Conservation (phyloP, 2,329 filamentous ascomycete genomes). For the Cercospora sp. region DNA sequence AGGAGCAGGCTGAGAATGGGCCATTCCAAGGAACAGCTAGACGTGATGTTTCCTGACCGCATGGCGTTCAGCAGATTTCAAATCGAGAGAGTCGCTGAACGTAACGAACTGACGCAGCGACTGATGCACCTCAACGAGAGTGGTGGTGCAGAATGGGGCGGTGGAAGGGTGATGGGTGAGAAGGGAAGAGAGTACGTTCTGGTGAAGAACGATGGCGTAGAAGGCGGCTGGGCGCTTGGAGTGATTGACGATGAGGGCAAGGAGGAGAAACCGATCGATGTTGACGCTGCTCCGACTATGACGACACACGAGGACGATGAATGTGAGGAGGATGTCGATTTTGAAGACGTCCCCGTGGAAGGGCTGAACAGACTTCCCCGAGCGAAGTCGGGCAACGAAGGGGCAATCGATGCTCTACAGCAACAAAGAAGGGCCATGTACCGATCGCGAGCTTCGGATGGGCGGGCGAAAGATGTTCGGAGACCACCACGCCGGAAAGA, state of each 20-base stretch:
- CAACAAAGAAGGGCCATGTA: conserved; percentile 52
- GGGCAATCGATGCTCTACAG: conserved; percentile 37
- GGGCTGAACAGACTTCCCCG: conserved; percentile 83
- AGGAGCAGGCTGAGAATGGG: conserved; percentile 91
- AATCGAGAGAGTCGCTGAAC: conserved; percentile 87
- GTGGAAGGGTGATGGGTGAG: conserved; percentile 74
- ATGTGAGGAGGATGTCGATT: conserved; percentile 68
- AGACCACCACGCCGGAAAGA: conserved; percentile 23
- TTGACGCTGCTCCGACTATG: conserved; percentile 67
- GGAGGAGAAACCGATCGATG: conserved; percentile 85
- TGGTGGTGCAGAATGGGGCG: conserved; percentile 68
- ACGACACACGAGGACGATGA: conserved; percentile 54
- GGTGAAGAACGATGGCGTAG: conserved; percentile 90
- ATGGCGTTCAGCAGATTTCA: conserved; percentile 98
- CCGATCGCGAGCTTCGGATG: conserved; percentile 40
- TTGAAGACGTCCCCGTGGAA: conserved; percentile 91
- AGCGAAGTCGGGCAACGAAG: conserved; percentile 38
- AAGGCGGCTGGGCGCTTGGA: conserved; percentile 93
- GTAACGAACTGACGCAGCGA: conserved; percentile 91
- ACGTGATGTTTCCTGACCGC: conserved; percentile 93
- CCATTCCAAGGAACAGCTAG: conserved; percentile 91
- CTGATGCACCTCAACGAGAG: conserved; percentile 90
- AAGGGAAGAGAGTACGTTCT: conserved; percentile 91
- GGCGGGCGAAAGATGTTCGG: conserved; percentile 12
- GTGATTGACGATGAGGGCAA: conserved; percentile 85